These are phyloP conservation scores for Auxenochlorella protothecoides DNA, from an alignment of 139 green algal genomes.

Conservation along the genomic window DNA sequence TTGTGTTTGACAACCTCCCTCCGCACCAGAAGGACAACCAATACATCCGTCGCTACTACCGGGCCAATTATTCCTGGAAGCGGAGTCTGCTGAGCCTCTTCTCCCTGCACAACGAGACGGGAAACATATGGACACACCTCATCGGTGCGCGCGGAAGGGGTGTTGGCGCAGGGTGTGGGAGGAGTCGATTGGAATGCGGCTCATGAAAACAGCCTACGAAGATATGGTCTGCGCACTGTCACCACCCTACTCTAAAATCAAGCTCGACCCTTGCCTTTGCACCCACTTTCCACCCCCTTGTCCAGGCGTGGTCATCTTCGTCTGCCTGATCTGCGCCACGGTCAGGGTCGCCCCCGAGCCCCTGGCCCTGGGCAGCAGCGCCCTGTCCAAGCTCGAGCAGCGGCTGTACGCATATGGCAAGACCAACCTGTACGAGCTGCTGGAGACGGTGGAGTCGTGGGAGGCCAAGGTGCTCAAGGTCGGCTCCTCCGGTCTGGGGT, in stretches of 20 bases:
- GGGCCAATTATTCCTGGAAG: conserved; percentile 39
- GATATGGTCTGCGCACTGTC: not conserved
- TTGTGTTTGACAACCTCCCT: conserved; percentile 30
- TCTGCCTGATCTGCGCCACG: conserved; percentile 19
- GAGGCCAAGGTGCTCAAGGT: conserved; percentile 10
- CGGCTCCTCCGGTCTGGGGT: conserved; percentile 1
- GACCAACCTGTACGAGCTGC: conserved; percentile 37
- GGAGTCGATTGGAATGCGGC: not conserved
- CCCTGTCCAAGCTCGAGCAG: conserved; percentile 13
- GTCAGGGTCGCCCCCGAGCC: conserved; percentile 12
- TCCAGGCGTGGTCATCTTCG: conserved; percentile 26
- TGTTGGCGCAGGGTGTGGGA: not conserved
- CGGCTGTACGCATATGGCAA: conserved; percentile 36
- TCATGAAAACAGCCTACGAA: no score
- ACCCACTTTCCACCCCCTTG: not conserved
- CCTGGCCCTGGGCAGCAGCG: conserved; percentile 4
- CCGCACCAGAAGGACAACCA: conserved; percentile 76
- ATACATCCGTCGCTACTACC: conserved; percentile 69
- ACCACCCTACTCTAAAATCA: not conserved
- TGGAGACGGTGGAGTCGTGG: conserved; percentile 12
- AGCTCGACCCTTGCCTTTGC: not conserved
- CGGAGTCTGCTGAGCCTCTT: conserved; percentile 67
- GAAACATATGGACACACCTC: conserved; percentile 86
- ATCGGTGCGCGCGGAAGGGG: conserved; percentile 1
- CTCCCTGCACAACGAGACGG: conserved; percentile 85